Evolutionary conservation across 805 yeast species (phyloP).

Genomic region (Candida krabiensis): DNA sequence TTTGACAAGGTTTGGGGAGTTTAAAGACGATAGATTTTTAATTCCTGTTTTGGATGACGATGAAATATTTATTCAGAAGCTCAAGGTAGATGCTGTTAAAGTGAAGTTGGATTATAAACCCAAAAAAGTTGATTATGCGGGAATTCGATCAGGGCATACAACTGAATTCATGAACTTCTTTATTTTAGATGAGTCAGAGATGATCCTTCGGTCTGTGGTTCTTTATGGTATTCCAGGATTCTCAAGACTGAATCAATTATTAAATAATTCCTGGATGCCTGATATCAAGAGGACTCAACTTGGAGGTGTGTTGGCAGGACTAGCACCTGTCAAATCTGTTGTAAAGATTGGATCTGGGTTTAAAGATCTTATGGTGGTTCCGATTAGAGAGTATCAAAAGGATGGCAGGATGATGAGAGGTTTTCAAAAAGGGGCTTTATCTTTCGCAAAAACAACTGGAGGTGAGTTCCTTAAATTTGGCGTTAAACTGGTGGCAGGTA

Average conservation of each 20-base stretch:
- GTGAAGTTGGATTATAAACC: slow-evolving; percentile 89
- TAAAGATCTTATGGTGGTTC: slow-evolving; percentile 68
- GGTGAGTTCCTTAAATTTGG: slow-evolving; percentile 81
- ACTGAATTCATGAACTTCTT: slow-evolving; percentile 88
- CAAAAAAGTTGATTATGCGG: slow-evolving; percentile 80
- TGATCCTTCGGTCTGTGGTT: slow-evolving; percentile 59
- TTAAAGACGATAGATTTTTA: slow-evolving; percentile 68
- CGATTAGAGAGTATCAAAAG: slow-evolving; percentile 68
- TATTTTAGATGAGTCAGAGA: slow-evolving; percentile 80
- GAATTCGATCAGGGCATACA: slow-evolving; percentile 81
- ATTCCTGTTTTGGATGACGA: slow-evolving; percentile 55
- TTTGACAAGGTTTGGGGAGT: slow-evolving; percentile 74
- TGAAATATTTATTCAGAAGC: slow-evolving; percentile 63
- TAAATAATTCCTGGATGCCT: slow-evolving; percentile 83
- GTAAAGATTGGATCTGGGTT: slow-evolving; percentile 79
- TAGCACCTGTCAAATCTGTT: slow-evolving; percentile 77
- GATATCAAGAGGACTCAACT: slow-evolving; percentile 82
- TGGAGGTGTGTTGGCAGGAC: slow-evolving; percentile 77
- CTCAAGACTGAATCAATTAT: slow-evolving; percentile 50
- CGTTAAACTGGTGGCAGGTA: slow-evolving; percentile 82
- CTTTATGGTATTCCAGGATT: slow-evolving; percentile 80
- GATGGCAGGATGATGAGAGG: slow-evolving; percentile 72
- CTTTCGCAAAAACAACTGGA: slow-evolving; percentile 75
- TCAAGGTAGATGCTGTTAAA: slow-evolving; percentile 57
- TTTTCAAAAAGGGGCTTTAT: slow-evolving; percentile 69